Percentiles rank a stretch among this genome's conserved stretches.
Evolutionary conservation across 768 basidiomycete genomes (phyloP).

Genomic region (Daedaleopsis sinensis): DNA sequence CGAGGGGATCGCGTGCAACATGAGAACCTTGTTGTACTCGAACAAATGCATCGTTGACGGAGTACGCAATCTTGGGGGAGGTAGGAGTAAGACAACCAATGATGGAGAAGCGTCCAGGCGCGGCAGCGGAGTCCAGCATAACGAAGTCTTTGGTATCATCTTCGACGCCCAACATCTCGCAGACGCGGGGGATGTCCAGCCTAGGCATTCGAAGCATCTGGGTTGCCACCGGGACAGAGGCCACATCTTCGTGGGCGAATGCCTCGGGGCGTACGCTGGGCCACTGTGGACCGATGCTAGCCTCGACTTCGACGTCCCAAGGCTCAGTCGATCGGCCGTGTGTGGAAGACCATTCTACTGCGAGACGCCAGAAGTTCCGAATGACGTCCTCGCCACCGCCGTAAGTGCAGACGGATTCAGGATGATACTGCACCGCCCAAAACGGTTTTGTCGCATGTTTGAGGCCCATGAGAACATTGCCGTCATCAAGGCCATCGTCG

Average conservation of each 20-base stretch:
- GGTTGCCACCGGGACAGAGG: slow-evolving; percentile 38
- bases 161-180: slow-evolving; percentile 62
- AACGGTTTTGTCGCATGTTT: slow-evolving; percentile 68
- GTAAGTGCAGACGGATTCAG: slow-evolving; percentile 77
- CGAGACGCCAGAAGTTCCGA: slow-evolving; percentile 74
- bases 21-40: slow-evolving; percentile 44
- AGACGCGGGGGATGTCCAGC: slow-evolving; percentile 49
- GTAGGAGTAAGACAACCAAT: slow-evolving; percentile 60
- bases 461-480: slow-evolving; percentile 73
- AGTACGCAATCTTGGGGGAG: slow-evolving; percentile 62
- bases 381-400: slow-evolving; percentile 71
- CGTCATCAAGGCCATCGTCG: slow-evolving; percentile 67
- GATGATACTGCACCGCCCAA: slow-evolving; percentile 91
- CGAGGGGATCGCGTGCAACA: slow-evolving; percentile 45
- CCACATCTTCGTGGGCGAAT: slow-evolving; percentile 4
- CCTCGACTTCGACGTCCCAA: slow-evolving; percentile 44
- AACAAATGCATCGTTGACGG: slow-evolving; percentile 51
- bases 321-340: slow-evolving; percentile 40
- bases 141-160: slow-evolving; percentile 67
- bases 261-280: slow-evolving; percentile 39
- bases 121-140: slow-evolving; percentile 75
- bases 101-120: slow-evolving; percentile 75
- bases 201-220: slow-evolving; percentile 45
- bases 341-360: slow-evolving; percentile 55
- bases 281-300: slow-evolving; percentile 58